Base-by-base conservation (phyloP, 2,329 filamentous ascomycete species). In the Neocatenulostroma microsporum region DNA sequence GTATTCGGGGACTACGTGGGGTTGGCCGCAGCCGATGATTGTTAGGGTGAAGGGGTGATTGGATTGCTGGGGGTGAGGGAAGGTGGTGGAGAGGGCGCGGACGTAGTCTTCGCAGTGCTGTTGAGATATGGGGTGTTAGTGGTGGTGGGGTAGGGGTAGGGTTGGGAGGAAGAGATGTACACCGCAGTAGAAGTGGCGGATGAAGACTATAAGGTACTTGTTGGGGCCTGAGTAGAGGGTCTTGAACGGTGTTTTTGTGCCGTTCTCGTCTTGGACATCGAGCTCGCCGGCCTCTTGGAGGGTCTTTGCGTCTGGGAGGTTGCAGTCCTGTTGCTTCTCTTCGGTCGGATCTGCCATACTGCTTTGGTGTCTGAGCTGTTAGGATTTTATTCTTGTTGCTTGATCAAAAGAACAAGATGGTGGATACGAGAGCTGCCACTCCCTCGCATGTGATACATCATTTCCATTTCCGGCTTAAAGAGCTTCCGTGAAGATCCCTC, bases 141-240 rank as follows among this genome's bases (percentile, higher is more conserved):
- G 61, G 37, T 49, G 47, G 15, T 12, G 27, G 23, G 8, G 23
- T 8, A 24, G 11, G 33, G 12, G 21, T 10, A 21, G 14, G 36
- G 14, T 12, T n/a, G 20, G 21, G 21, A 21, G 17, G 11, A 12
- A 10, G 30, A 14, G 42, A 53, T n/a, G 40, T 42, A 60, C 57
- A 32, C 59, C 60, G 44, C 60, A 63, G 52, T 54, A 62, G 49
- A 62, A 63, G 44, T 63, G 61, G 24, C 61, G 53, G 21, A 63
- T 53, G 48, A 63, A 63, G 32, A 62, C 38, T 13, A 62, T 50
- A 24, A 63, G 48, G 17, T 17, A 10, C 29, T 14, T 29, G 10
- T 29, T 33, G 19, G 21, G 19, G 15, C 33, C 27, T 9, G 17
- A 23, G 33, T 28, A 36, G 21, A 58, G 49, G 3, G 48, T 31